Evolutionary conservation across 176 grass and related monocot species (phyloP).

Genomic region (Guadua angustifolia): DNA sequence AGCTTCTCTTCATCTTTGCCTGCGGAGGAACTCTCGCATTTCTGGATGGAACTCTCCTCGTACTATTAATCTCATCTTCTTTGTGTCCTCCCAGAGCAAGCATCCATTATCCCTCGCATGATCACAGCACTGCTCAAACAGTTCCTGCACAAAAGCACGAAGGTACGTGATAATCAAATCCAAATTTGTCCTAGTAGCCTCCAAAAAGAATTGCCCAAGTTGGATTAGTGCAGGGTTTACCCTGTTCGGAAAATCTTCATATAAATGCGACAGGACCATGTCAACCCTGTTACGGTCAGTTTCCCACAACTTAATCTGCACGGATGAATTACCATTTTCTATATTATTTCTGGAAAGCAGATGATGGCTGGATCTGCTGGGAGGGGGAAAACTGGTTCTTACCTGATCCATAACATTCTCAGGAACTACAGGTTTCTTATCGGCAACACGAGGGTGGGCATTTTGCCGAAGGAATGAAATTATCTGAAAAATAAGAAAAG

Average conservation of each 20-base stretch:
- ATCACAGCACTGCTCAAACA: slow-evolving; percentile 85
- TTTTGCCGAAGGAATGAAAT: slow-evolving; percentile 92
- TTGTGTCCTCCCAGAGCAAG: slow-evolving; percentile 73
- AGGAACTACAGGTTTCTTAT: slow-evolving; percentile 68
- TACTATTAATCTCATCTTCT: slow-evolving; percentile 77
- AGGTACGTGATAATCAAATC: neutral
- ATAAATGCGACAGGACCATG: slow-evolving; percentile 62
- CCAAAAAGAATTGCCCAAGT: neutral
- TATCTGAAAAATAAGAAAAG: slow-evolving; percentile 54
- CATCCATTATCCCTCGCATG: slow-evolving; percentile 72
- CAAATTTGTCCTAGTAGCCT: neutral
- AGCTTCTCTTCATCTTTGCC: slow-evolving; percentile 50
- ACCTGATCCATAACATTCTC: slow-evolving; percentile 95
- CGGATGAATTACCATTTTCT: neutral
- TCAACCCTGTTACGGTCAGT: slow-evolving; percentile 82
- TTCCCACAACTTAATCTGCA: slow-evolving; percentile 97
- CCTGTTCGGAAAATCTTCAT: slow-evolving; percentile 96
- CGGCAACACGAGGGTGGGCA: slow-evolving; percentile 79
- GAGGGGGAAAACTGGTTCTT: neutral
- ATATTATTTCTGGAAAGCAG: neutral
- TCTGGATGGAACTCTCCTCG: slow-evolving; percentile 66
- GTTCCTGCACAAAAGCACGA: slow-evolving; percentile 52
- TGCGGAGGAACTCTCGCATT: slow-evolving; percentile 82
- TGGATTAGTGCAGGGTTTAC: slow-evolving; percentile 36
- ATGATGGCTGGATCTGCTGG: neutral